Percentiles rank a stretch among this genome's conserved stretches.
phyloP scores from a whole-genome alignment of 169 alveolate species.

The Babesia bovis region DNA sequence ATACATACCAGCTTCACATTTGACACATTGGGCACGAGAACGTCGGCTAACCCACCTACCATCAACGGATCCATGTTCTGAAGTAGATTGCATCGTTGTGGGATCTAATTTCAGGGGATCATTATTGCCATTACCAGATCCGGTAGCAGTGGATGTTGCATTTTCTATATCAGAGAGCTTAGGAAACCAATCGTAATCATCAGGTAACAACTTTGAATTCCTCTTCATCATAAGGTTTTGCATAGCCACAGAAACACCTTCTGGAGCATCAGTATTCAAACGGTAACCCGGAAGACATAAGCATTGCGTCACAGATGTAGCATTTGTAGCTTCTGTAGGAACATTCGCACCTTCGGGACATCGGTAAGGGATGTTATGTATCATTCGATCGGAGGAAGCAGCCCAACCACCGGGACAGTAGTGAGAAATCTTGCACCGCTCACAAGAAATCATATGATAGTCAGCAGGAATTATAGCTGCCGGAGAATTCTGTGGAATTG shows the following conservation, averaged over 20 bases:
- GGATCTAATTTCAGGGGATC: background rate
- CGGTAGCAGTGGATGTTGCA: background rate
- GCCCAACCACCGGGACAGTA: conserved; percentile 71
- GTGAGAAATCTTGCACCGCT: conserved; percentile 44
- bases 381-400: conserved; percentile 24
- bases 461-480: background rate
- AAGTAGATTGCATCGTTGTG: background rate
- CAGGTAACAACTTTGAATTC: background rate
- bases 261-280: conserved; percentile 19
- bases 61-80: background rate
- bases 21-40: conserved; percentile 52
- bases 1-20: conserved; percentile 75
- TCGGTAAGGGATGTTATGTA: conserved; percentile 73
- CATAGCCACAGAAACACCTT: background rate
- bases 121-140: background rate
- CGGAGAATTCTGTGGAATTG: conserved; percentile 18
- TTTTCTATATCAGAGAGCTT: background rate
- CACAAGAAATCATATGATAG: conserved; percentile 21
- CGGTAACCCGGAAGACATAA: conserved; percentile 74
- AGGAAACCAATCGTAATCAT: background rate
- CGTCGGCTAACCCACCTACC: background rate
- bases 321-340: conserved; percentile 69
- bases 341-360: conserved; percentile 76
- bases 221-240: background rate
- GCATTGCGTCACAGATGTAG: conserved; percentile 70